Conservation (phyloP, 2,329 filamentous ascomycete species). For the Colletotrichum truncatum region DNA sequence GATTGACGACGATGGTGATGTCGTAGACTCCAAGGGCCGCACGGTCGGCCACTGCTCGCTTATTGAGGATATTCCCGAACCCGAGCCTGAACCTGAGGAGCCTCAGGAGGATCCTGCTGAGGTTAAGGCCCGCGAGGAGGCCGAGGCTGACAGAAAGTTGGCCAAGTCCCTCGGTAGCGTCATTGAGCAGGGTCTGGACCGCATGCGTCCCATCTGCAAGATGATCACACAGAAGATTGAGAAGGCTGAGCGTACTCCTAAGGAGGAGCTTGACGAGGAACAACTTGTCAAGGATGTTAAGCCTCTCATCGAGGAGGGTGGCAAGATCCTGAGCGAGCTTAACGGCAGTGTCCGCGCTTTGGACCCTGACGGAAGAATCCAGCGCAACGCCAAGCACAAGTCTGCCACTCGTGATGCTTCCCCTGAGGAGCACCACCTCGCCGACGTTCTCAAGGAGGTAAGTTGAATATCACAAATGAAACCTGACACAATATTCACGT, state of each 20-base stretch:
- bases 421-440: constrained; percentile 85
- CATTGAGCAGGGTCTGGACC: constrained; percentile 82
- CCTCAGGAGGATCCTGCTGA: constrained; percentile 50
- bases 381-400: constrained; percentile 85
- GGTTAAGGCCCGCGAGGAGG: constrained; percentile 65
- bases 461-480: constrained; percentile 28
- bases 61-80: constrained; percentile 65
- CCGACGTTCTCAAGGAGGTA: constrained; percentile 83
- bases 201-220: constrained; percentile 85
- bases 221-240: constrained; percentile 89
- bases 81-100: constrained; percentile 61
- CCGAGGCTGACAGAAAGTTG: constrained; percentile 76
- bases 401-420: constrained; percentile 78
- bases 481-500: not conserved
- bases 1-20: constrained; percentile 76
- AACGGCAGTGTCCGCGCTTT: constrained; percentile 88
- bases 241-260: constrained; percentile 79
- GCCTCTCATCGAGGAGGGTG: constrained; percentile 88
- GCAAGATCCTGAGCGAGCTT: constrained; percentile 83
- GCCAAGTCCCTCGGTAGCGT: constrained; percentile 79
- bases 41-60: constrained; percentile 75
- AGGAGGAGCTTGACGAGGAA: constrained; percentile 91
- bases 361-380: constrained; percentile 88
- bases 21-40: constrained; percentile 74
- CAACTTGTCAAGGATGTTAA: constrained; percentile 86